These are phyloP conservation scores for Geotrichum restrictum DNA, from an alignment of 1,139 yeast species.

Conservation along the genomic window DNA sequence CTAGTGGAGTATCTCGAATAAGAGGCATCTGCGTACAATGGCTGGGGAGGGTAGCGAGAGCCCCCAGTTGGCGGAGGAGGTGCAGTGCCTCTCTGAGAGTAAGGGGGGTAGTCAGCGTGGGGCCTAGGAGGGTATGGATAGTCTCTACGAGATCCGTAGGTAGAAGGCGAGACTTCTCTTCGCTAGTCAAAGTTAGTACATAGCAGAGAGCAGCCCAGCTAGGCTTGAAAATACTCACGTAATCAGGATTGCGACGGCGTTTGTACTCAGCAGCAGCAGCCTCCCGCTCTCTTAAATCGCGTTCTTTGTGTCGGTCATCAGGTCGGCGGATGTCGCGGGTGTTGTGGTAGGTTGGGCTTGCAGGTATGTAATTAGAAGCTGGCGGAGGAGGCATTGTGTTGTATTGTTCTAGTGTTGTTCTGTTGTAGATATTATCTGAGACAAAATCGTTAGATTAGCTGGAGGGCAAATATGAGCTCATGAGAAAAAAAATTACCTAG, in stretches of 20 bases:
- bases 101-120: neutral
- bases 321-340: conserved; percentile 1
- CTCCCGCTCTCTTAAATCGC: conserved; percentile 18
- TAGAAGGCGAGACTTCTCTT: conserved; percentile 11
- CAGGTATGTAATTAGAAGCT: conserved; percentile 9
- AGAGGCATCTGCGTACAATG: conserved; percentile 8
- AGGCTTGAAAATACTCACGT: conserved; percentile 10
- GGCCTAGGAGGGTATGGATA: conserved; percentile 3
- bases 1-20: conserved; percentile 8
- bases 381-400: conserved; percentile 12
- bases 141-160: conserved; percentile 6
- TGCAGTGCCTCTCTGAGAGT: conserved; percentile 1
- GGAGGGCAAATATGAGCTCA: no score
- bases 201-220: neutral
- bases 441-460: neutral
- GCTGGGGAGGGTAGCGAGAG: neutral
- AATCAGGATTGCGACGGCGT: conserved; percentile 27
- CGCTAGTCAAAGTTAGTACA: neutral
- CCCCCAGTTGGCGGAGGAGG: conserved; percentile 6
- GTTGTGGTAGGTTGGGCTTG: conserved; percentile 10
- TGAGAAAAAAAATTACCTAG: no score
- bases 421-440: neutral
- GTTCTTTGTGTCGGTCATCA: conserved; percentile 11
- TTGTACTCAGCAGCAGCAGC: conserved; percentile 29
- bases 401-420: no score